Conservation (phyloP, 208 protist species). For the Leishmania mexicana region DNA sequence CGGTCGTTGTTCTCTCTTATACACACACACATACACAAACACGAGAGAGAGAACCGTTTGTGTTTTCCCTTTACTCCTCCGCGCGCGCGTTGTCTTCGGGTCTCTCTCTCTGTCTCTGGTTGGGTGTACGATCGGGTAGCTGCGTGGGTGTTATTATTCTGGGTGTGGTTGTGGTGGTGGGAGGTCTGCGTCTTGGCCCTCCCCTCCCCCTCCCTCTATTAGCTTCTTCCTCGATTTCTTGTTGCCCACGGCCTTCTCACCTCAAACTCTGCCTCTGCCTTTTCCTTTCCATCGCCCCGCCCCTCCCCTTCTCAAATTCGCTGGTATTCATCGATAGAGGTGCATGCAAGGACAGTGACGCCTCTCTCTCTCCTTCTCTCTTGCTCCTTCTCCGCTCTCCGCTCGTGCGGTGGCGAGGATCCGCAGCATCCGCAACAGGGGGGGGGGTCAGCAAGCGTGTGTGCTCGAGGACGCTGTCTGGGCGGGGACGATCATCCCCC, state of each 20-base stretch:
- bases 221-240: too few relatives aligned
- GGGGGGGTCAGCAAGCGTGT: too few relatives aligned
- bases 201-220: too few relatives aligned
- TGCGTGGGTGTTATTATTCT: not conserved
- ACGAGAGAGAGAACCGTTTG: not conserved
- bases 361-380: not conserved
- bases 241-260: too few relatives aligned
- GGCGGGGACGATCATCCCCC: not conserved
- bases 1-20: too few relatives aligned
- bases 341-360: not conserved
- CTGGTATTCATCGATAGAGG: not conserved
- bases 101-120: not conserved
- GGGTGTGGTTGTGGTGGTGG: too few relatives aligned
- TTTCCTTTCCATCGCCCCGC: not conserved
- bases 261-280: not conserved
- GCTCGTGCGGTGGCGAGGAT: not conserved
- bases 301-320: not conserved
- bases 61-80: not conserved
- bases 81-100: not conserved
- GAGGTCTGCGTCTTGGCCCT: too few relatives aligned
- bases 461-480: too few relatives aligned
- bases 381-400: not conserved
- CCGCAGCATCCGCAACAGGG: not conserved
- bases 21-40: too few relatives aligned
- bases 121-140: not conserved